Evolutionary conservation across 192 early-diverging fungal genomes (phyloP), one percentile per base, ranked within the genome.

Genomic region (Entomortierella parvispora): DNA sequence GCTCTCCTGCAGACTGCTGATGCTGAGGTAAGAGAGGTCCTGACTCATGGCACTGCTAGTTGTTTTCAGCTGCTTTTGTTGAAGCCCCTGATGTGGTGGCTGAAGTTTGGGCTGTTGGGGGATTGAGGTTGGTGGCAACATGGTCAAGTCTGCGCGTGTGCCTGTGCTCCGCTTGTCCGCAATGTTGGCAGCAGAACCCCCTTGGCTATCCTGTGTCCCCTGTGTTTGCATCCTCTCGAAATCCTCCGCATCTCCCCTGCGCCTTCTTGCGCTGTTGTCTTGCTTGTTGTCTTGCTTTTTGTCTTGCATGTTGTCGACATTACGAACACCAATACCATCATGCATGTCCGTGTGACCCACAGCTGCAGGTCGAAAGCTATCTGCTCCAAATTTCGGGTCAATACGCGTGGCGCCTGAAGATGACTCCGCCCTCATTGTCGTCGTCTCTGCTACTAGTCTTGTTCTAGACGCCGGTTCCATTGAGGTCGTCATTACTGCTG

Each of bases 21-120:
- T 49, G 45, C 72, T 76, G 33, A 68, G 53, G 23, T 59, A 52
- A 3, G 72, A 68, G 5, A 76, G 65, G 22, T 76, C 59, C 46
- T 67, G 45, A 40, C 65, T 62, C 51, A 63, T 67, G 23, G 72
- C 62, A 37, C 42, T 74, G 18, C 40, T 54, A 18, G 58, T 26
- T 10, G 34, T n/a, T n/a, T n/a, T n/a, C n/a, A n/a, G n/a, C n/a
- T n/a, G n/a, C n/a, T n/a, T n/a, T n/a, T n/a, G n/a, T n/a, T n/a
- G n/a, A n/a, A n/a, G n/a, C n/a, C n/a, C n/a, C n/a, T n/a, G 40
- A 12, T 20, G 8, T 43, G 3, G 49, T 29, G 23, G 2, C 25
- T 28, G 50, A 28, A 14, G 14, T 49, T 15, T 49, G 14, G 5
- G 14, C 3, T n/a, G n/a, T n/a, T n/a, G n/a, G n/a, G n/a, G n/a